Evolutionary conservation across 208 protist genomes (phyloP).

Genomic region (Acanthamoeba triangularis): DNA sequence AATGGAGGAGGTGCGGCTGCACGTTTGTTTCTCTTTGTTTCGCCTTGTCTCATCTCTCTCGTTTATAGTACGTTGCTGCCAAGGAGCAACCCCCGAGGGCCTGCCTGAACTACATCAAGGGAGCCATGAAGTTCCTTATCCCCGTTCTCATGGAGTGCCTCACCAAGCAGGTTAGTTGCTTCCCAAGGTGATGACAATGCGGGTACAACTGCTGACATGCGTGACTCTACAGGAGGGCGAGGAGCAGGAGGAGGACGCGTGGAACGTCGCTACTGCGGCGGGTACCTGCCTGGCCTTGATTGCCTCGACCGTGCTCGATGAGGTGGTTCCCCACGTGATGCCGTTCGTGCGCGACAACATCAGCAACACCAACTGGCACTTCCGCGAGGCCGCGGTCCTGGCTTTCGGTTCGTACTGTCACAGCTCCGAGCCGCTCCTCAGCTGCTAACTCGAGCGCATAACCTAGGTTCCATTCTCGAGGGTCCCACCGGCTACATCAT

Average conservation of each 20-base stretch:
- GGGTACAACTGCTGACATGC: too few species aligned
- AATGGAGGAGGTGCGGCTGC: slow-evolving; percentile 60
- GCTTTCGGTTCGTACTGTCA: slow-evolving; percentile 93
- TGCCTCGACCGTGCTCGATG: slow-evolving; percentile 91
- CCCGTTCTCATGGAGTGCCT: slow-evolving; percentile 94
- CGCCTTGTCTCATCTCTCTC: too few species aligned
- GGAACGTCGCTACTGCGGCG: slow-evolving; percentile 96
- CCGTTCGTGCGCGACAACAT: slow-evolving; percentile 97
- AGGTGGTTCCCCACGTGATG: slow-evolving; percentile 94
- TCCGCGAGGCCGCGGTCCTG: slow-evolving; percentile 96
- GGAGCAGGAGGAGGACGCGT: slow-evolving; percentile 95
- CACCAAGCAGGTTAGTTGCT: slow-evolving; percentile 90
- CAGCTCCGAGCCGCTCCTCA: background rate
- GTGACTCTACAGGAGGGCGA: slow-evolving; percentile 90
- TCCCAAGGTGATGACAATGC: too few species aligned
- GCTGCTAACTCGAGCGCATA: background rate
- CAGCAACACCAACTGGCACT: slow-evolving; percentile 94
- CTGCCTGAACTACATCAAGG: slow-evolving; percentile 92
- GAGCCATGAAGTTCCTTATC: slow-evolving; percentile 93
- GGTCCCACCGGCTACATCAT: slow-evolving; percentile 93
- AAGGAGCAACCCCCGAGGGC: slow-evolving; percentile 47
- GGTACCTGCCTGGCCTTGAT: slow-evolving; percentile 95
- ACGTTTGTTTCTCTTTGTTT: background rate
- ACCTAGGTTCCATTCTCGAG: slow-evolving; percentile 96
- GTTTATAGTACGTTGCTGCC: background rate